Conservation (phyloP, 192 early-diverging fungal species). For the Coemansia nantahalensis region DNA sequence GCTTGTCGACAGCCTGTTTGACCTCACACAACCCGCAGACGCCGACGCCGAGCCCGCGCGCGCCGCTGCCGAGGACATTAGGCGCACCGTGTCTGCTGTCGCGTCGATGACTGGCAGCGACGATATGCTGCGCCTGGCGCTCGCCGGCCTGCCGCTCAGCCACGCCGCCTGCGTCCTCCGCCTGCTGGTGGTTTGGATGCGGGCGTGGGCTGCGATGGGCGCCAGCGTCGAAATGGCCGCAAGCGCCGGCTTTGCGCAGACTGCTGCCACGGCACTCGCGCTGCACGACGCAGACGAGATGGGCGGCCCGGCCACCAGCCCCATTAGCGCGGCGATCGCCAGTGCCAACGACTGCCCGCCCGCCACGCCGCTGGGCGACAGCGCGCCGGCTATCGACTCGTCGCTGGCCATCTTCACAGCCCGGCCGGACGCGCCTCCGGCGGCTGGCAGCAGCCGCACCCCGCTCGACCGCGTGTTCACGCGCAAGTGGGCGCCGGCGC, state of each 20-base stretch:
- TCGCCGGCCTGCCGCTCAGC: constrained; percentile 27
- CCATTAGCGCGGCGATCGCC: constrained; percentile 9
- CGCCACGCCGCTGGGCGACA: constrained; percentile 5
- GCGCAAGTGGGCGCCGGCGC: constrained; percentile 39
- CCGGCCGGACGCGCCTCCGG: not conserved
- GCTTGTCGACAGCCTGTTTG: constrained; percentile 33
- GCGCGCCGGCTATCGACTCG: constrained; percentile 33
- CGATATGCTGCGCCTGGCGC: constrained; percentile 37
- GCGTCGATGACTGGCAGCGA: constrained; percentile 23
- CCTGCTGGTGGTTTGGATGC: constrained; percentile 37
- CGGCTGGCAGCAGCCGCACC: not conserved
- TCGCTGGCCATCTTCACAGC: constrained; percentile 32
- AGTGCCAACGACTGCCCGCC: constrained; percentile 1
- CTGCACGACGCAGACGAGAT: not conserved
- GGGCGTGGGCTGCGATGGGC: constrained; percentile 29
- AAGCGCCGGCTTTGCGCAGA: constrained; percentile 29
- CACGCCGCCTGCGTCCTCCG: constrained; percentile 43
- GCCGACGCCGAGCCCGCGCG: not conserved
- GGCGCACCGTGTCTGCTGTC: constrained; percentile 29
- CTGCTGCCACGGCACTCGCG: not conserved
- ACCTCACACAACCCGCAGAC: not conserved
- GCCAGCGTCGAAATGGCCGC: constrained; percentile 47
- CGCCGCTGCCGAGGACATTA: constrained; percentile 17
- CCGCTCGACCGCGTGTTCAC: constrained; percentile 35
- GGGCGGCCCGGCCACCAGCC: not conserved